Percentiles rank a stretch among this genome's conserved stretches.
Conservation (phyloP, 768 basidiomycete species). For the Sporobolomyces phaffii region DNA sequence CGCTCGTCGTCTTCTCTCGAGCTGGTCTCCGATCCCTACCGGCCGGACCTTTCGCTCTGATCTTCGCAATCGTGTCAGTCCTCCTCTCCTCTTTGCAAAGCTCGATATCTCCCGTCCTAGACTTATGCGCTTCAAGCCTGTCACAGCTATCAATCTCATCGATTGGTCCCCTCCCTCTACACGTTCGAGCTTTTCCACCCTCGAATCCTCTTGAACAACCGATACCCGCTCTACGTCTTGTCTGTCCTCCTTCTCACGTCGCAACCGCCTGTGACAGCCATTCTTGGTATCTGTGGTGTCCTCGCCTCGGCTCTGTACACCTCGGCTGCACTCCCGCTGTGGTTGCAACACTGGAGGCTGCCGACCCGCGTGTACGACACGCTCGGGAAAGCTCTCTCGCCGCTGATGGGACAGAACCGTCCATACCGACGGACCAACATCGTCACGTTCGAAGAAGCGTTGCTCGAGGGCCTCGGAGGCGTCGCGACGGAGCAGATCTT, state of each 20-base stretch:
- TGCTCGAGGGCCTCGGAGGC: not conserved
- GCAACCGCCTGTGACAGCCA: not conserved
- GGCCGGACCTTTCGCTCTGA: conserved; percentile 28
- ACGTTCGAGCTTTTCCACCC: conserved; percentile 28
- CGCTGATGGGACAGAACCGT: conserved; percentile 6
- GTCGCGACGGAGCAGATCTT: not conserved
- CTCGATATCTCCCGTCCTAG: not conserved
- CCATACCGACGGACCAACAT: not conserved
- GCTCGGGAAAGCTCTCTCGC: not conserved
- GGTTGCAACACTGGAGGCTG: not conserved
- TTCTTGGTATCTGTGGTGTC: conserved; percentile 4
- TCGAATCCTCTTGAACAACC: conserved; percentile 5
- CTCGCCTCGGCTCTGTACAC: not conserved
- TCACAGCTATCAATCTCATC: conserved; percentile 21
- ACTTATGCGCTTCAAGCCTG: too few species aligned
- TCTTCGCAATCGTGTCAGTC: conserved; percentile 21
- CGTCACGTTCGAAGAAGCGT: conserved; percentile 19
- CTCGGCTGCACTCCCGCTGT: not conserved
- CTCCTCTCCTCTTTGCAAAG: not conserved
- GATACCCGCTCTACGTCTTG: conserved; percentile 19
- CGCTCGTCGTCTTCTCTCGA: conserved; percentile 1
- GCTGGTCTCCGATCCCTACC: conserved; percentile 11
- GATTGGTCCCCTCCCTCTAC: conserved; percentile 23
- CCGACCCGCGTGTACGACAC: conserved; percentile 2
- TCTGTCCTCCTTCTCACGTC: conserved; percentile 15